These are phyloP conservation scores for Fermentozyma sake DNA, from an alignment of 1,139 yeast genomes.

Conservation along the genomic window DNA sequence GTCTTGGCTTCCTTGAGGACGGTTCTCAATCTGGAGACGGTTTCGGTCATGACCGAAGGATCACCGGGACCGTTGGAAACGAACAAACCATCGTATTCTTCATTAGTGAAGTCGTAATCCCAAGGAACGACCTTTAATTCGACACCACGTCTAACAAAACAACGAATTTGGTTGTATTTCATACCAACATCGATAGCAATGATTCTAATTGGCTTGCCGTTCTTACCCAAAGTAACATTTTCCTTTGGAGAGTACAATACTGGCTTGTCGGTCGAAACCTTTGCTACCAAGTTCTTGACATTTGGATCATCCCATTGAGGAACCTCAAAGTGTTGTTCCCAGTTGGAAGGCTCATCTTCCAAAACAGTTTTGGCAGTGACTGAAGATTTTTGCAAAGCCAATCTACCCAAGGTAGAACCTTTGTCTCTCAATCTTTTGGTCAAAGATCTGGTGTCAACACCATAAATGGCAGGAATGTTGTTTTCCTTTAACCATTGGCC, in stretches of 20 bases:
- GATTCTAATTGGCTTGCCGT: slow-evolving; percentile 77
- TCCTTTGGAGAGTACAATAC: slow-evolving; percentile 58
- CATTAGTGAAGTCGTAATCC: slow-evolving; percentile 78
- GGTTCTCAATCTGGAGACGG: slow-evolving; percentile 54
- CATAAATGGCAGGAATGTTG: slow-evolving; percentile 93
- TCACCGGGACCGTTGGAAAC: slow-evolving; percentile 99
- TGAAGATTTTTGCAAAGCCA: slow-evolving; percentile 53
- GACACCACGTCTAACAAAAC: slow-evolving; percentile 94
- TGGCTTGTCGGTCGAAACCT: slow-evolving; percentile 78
- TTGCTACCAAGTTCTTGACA: slow-evolving; percentile 82
- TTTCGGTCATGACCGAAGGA: slow-evolving; percentile 76
- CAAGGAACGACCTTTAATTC: slow-evolving; percentile 95
- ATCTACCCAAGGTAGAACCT: slow-evolving; percentile 92
- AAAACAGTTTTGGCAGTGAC: slow-evolving; percentile 36
- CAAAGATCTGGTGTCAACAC: slow-evolving; percentile 93
- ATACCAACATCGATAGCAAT: slow-evolving; percentile 96
- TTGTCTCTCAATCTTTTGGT: slow-evolving; percentile 89
- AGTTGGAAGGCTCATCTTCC: slow-evolving; percentile 28
- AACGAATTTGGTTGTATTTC: slow-evolving; percentile 96
- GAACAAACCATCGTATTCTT: slow-evolving; percentile 89
- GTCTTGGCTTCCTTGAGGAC: slow-evolving; percentile 61
- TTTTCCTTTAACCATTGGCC: slow-evolving; percentile 92
- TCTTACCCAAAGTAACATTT: slow-evolving; percentile 49
- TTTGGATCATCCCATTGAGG: slow-evolving; percentile 96
- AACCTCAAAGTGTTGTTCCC: slow-evolving; percentile 63